A percentile compares a stretch with the other conserved stretches of the same genome.
Evolutionary conservation across 371 early-diverging fungal genomes (phyloP).

Genomic region (Mucor mucedo): DNA sequence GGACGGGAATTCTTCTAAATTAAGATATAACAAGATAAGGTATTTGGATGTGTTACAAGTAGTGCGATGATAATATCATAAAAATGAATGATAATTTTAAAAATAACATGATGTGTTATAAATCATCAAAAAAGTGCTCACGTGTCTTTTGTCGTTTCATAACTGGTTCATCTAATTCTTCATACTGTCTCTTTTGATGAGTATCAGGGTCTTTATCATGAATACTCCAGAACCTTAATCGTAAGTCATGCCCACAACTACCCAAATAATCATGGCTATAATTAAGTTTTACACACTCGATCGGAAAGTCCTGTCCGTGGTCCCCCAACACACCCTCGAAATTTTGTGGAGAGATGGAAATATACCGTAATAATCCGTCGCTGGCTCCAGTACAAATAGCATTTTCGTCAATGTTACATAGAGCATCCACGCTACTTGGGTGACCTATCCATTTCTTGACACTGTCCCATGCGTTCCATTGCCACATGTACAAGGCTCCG

Average conservation of each 20-base stretch:
- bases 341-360: conserved; percentile 19
- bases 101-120: neutral
- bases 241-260: conserved; percentile 83
- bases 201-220: conserved; percentile 51
- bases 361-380: conserved; percentile 66
- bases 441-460: conserved; percentile 75
- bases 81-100: no score
- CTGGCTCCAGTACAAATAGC: conserved; percentile 84
- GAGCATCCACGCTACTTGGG: conserved; percentile 83
- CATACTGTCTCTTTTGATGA: neutral
- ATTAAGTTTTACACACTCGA: conserved; percentile 74
- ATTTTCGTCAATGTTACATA: conserved; percentile 80
- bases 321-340: conserved; percentile 84
- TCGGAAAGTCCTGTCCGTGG: conserved; percentile 81
- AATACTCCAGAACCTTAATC: conserved; percentile 85
- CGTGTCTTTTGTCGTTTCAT: conserved; percentile 9
- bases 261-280: conserved; percentile 68
- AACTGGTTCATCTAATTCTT: neutral
- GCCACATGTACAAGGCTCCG: conserved; percentile 75
- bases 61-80: no score
- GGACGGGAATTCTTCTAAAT: neutral
- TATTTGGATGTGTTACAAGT: no score
- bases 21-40: no score
- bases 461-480: conserved; percentile 84
- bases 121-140: conserved; percentile 9